phyloP scores from a whole-genome alignment of 2,329 filamentous ascomycete species.

The Colletotrichum neosansevieriae region DNA sequence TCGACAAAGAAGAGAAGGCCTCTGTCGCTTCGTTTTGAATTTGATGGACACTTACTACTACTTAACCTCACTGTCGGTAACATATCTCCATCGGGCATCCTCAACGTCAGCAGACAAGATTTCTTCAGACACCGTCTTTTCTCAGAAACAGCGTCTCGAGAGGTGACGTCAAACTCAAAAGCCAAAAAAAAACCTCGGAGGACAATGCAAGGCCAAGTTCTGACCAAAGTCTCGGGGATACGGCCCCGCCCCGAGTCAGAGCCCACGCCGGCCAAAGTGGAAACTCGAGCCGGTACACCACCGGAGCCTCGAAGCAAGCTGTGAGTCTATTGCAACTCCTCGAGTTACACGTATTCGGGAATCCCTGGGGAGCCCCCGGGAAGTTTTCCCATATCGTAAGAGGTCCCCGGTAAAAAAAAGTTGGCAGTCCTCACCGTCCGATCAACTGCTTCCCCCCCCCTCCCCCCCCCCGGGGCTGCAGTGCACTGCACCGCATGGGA shows the following conservation, averaged over 20 bases:
- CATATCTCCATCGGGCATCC: not conserved
- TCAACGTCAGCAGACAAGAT: not conserved
- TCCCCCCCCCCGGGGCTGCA: not conserved
- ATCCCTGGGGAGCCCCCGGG: not conserved
- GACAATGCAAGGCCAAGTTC: conserved; percentile 3
- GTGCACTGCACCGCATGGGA: not conserved
- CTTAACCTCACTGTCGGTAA: not conserved
- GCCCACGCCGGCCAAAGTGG: not conserved
- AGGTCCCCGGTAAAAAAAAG: too few relatives aligned
- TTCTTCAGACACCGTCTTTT: too few relatives aligned
- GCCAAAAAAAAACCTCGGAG: not conserved
- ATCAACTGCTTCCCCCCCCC: not conserved
- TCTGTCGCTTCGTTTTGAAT: too few relatives aligned
- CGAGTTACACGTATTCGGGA: conserved; percentile 14
- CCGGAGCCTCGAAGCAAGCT: not conserved
- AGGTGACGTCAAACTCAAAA: not conserved
- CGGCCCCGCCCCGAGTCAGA: conserved; percentile 20
- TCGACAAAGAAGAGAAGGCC: too few relatives aligned
- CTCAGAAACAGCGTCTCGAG: not conserved
- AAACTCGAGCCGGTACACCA: conserved; percentile 3
- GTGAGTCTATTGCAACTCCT: not conserved
- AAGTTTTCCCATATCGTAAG: too few relatives aligned
- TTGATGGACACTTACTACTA: not conserved
- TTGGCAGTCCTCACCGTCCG: not conserved
- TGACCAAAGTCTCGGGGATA: conserved; percentile 10